A percentile compares a stretch with the other conserved stretches of the same genome.
Evolutionary conservation across 2,329 filamentous ascomycete genomes (phyloP).

Genomic region (Fonsecaea monophora): DNA sequence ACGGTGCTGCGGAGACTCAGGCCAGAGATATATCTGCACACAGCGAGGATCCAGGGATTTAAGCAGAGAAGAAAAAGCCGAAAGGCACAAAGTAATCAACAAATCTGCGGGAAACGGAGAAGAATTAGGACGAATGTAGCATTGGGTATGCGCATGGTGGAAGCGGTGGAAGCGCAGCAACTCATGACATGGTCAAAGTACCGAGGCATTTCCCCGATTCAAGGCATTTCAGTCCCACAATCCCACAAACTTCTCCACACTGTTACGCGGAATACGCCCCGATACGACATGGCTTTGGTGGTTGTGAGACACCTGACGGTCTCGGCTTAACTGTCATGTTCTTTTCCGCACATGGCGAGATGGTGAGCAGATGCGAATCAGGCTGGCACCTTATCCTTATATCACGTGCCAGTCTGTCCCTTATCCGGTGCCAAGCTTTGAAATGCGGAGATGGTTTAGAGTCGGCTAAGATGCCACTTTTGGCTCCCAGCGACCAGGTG

Average conservation of each 20-base stretch:
- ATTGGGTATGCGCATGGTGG: background rate
- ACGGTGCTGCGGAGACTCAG: background rate
- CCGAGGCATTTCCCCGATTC: constrained; percentile 26
- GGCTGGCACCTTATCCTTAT: background rate
- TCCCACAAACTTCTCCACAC: constrained; percentile 16
- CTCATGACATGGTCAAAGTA: constrained; percentile 16
- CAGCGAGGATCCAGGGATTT: background rate
- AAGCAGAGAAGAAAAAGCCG: constrained; percentile 4
- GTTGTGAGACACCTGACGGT: constrained; percentile 1
- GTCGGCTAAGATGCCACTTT: background rate
- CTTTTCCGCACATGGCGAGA: background rate
- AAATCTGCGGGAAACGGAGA: constrained; percentile 10
- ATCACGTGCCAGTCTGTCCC: background rate
- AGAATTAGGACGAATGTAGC: constrained; percentile 2
- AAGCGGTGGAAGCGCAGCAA: constrained; percentile 2
- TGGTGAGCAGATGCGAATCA: background rate
- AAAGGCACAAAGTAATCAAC: constrained; percentile 24
- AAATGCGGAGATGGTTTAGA: background rate
- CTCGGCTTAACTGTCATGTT: background rate
- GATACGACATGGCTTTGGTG: background rate
- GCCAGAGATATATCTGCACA: constrained; percentile 3
- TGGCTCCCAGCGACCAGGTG: background rate
- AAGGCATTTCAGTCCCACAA: background rate
- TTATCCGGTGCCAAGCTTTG: background rate
- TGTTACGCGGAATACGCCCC: background rate